Conservation (phyloP, 345 rosid species). For the Cardamine chenopodiifolia region DNA sequence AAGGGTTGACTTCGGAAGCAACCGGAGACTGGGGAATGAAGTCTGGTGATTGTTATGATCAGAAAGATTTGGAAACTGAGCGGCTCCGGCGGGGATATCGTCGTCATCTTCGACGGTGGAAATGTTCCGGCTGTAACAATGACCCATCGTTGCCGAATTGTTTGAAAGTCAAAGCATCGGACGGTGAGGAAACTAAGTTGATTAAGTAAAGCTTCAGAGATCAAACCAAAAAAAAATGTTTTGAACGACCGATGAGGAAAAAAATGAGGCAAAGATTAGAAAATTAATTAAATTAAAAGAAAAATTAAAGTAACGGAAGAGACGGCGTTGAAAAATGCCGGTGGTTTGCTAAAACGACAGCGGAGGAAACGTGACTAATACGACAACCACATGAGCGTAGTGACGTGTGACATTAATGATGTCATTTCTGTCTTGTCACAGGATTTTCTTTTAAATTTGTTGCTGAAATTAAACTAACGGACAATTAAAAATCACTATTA, state of each 20-base stretch:
- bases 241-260: constrained; percentile 7
- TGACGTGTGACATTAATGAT: constrained; percentile 16
- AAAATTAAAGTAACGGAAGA: constrained; percentile 12
- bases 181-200: constrained; percentile 35
- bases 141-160: constrained; percentile 61
- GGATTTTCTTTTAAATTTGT: not conserved
- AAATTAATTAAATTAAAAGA: constrained; percentile 1
- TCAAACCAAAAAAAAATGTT: not conserved
- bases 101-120: constrained; percentile 46
- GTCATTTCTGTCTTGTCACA: not conserved
- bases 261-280: not conserved
- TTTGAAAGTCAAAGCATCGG: constrained; percentile 29
- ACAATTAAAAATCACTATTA: not conserved
- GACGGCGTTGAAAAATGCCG: constrained; percentile 31
- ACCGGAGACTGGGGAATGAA: constrained; percentile 37
- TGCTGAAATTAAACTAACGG: not conserved
- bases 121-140: constrained; percentile 69
- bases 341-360: constrained; percentile 36
- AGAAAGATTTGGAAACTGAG: constrained; percentile 25
- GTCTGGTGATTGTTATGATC: not conserved
- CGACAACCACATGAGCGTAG: constrained; percentile 16
- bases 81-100: constrained; percentile 32
- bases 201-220: constrained; percentile 22
- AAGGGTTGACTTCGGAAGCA: constrained; percentile 51
- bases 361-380: constrained; percentile 36